Conservation (phyloP, 306 rosid species). For the Parietaria judaica region DNA sequence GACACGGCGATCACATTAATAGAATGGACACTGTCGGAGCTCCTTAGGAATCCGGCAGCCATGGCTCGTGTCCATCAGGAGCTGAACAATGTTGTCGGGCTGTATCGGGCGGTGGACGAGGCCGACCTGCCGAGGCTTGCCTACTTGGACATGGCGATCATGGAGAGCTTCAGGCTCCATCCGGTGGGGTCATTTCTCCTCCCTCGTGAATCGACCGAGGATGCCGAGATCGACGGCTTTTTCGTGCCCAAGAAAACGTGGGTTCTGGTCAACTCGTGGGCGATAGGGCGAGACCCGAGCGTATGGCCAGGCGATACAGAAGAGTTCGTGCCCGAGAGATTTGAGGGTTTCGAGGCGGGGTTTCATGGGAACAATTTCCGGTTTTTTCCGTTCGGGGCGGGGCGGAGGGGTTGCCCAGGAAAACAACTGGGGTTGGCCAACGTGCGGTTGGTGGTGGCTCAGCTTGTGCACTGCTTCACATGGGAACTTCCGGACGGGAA, state of each 20-base stretch:
- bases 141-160: slow-evolving; percentile 1
- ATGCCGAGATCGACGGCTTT: background rate
- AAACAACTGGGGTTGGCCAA: background rate
- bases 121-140: background rate
- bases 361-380: background rate
- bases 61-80: background rate
- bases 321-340: background rate
- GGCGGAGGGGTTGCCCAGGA: background rate
- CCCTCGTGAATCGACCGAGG: background rate
- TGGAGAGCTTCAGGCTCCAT: background rate
- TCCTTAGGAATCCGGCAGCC: background rate
- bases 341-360: background rate
- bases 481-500: background rate
- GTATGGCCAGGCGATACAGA: background rate
- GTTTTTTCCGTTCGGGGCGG: background rate
- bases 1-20: background rate
- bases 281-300: background rate
- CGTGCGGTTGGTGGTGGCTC: background rate
- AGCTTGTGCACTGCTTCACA: background rate
- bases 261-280: background rate
- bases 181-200: background rate
- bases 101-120: background rate
- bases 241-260: background rate
- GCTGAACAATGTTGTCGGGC: background rate
- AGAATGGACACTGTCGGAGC: background rate